Conservation (phyloP, 345 rosid species). For the Murraya paniculata region DNA sequence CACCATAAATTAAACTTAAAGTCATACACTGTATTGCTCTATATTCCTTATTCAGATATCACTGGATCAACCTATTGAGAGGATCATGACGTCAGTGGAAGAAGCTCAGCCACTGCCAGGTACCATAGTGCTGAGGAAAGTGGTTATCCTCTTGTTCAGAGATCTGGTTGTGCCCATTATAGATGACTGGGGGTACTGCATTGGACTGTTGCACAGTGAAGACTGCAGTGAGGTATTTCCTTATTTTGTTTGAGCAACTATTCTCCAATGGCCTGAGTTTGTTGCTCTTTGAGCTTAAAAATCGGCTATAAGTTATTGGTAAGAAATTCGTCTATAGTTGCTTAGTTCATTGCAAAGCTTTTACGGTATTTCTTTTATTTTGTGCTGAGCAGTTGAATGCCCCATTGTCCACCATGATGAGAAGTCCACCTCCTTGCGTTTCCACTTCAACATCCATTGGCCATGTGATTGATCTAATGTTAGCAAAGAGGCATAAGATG, state of each 20-base stretch:
- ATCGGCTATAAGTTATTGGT: not conserved
- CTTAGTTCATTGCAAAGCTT: not conserved
- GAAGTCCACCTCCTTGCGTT: constrained; percentile 66
- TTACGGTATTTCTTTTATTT: not conserved
- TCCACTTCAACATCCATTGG: constrained; percentile 51
- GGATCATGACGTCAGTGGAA: constrained; percentile 55
- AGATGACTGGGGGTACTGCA: constrained; percentile 66
- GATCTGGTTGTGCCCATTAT: constrained; percentile 60
- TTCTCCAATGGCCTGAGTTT: not conserved
- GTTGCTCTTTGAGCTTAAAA: not conserved
- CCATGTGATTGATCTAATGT: constrained; percentile 53
- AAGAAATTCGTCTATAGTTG: not conserved
- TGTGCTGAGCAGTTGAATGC: constrained; percentile 54
- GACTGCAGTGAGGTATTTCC: constrained; percentile 59
- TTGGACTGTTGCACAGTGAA: constrained; percentile 72
- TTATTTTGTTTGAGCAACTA: not conserved
- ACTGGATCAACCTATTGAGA: constrained; percentile 55
- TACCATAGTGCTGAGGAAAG: constrained; percentile 46
- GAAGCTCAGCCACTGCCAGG: constrained; percentile 54
- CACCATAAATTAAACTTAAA: not conserved
- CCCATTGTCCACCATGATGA: constrained; percentile 57
- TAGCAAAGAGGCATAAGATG: constrained; percentile 63
- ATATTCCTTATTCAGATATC: constrained; percentile 38
- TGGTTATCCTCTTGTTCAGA: constrained; percentile 57
- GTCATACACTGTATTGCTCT: not conserved